phyloP scores from a whole-genome alignment of 352 stramenopile species.

The Globisporangium okanoganense region DNA sequence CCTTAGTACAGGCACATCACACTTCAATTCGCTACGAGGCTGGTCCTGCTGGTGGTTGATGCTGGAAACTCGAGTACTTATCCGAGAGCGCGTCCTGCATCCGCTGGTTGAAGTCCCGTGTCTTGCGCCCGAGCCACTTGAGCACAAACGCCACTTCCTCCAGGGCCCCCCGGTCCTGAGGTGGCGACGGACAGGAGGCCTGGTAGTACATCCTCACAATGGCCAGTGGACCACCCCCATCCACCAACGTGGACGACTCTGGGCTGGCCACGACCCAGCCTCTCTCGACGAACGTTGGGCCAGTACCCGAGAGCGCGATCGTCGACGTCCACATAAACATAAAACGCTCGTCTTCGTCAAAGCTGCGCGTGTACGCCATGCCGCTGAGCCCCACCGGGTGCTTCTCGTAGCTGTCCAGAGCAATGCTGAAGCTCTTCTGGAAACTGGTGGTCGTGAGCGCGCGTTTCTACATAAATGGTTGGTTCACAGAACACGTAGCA shows the following conservation, averaged over 20 bases:
- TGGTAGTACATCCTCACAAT: background rate
- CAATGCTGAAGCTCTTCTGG: conserved; percentile 9
- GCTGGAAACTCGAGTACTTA: background rate
- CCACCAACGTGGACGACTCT: background rate
- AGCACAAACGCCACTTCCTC: background rate
- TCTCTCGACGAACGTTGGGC: conserved; percentile 2
- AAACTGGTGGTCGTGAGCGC: background rate
- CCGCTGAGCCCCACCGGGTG: conserved; percentile 1
- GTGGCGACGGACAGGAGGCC: background rate
- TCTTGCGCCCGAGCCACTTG: background rate
- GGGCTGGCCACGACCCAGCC: conserved; percentile 2
- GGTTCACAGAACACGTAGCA: background rate
- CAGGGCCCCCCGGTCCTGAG: background rate
- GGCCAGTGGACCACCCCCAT: background rate
- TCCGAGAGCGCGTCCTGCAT: background rate
- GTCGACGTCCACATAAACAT: conserved; percentile 12
- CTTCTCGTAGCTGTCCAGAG: background rate
- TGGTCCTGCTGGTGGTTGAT: too few relatives aligned
- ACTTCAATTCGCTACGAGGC: too few relatives aligned
- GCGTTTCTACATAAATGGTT: background rate
- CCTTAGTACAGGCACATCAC: too few relatives aligned
- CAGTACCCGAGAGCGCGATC: background rate
- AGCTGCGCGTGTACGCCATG: conserved; percentile 11
- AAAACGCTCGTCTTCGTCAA: conserved; percentile 9
- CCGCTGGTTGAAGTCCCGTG: background rate